A percentile compares a stretch with the other conserved stretches of the same genome.
These are phyloP conservation scores for Ambrosia trifida DNA, from an alignment of 129 eudicot species.

Conservation along the genomic window DNA sequence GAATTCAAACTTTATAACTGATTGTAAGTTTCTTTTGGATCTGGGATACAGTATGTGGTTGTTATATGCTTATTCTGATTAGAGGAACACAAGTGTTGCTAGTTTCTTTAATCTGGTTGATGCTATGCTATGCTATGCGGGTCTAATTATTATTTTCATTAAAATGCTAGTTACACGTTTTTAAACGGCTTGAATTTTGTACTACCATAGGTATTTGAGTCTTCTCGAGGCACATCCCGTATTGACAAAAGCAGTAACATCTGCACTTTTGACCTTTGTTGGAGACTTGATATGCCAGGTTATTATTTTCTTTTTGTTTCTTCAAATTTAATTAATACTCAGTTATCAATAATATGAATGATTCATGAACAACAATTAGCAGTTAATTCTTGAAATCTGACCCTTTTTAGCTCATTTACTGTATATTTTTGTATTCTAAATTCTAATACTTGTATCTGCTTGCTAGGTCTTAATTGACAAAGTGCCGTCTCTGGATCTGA, in stretches of 20 bases:
- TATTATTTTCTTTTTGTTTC: neutral
- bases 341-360: neutral
- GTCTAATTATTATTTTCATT: neutral
- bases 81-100: too few species aligned
- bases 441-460: slow-evolving; percentile 23
- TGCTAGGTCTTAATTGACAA: slow-evolving; percentile 67
- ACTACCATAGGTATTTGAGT: slow-evolving; percentile 61
- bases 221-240: slow-evolving; percentile 73
- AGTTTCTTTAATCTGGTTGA: neutral
- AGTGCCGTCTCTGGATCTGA: slow-evolving; percentile 68
- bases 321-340: neutral
- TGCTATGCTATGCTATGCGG: slow-evolving; percentile 13
- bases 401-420: neutral
- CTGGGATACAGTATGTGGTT: too few species aligned
- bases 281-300: slow-evolving; percentile 90
- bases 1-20: too few species aligned
- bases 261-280: slow-evolving; percentile 74
- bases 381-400: neutral
- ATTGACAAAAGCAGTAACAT: slow-evolving; percentile 75
- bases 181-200: slow-evolving; percentile 21
- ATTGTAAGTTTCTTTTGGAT: too few species aligned
- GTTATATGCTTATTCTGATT: too few species aligned
- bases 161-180: neutral
- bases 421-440: neutral
- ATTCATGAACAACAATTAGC: slow-evolving; percentile 14